Evolutionary conservation across 2,329 filamentous ascomycete species (phyloP), one percentile per base, ranked within the genome.

Genomic region (Setomelanomma holmii): DNA sequence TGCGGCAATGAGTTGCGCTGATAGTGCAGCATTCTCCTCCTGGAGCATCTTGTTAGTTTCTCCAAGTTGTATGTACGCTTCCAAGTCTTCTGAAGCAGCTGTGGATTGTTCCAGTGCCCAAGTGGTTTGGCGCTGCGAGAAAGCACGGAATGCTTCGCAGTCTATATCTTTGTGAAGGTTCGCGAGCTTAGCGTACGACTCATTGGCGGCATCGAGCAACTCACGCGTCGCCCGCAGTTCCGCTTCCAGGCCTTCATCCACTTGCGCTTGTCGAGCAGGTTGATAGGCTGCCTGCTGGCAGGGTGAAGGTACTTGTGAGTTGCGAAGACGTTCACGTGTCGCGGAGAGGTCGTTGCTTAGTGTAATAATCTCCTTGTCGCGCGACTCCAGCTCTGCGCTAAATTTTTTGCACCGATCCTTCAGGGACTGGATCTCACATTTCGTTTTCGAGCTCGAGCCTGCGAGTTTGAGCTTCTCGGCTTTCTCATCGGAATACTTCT

Each of bases 51-150:
- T 16, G 21, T 45, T 47, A n/a, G 33, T 34, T 8, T 20, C 30
- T 7, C 19, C 33, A 20, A 54, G 11, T 8, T 50, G 46, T 6
- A 16, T 39, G 4, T 47, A 16, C 10, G 27, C 51, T 16, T 47
- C 35, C 3, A 24, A 16, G 35, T 51, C 45, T 6, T 19, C 21
- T n/a, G 20, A 6, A 24, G 38, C 21, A 21, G 34, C 34, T 3
- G 8, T 3, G n/a, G 10, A 7, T n/a, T 16, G 11, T 14, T 36
- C 14, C 16, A 16, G 7, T n/a, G 34, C 34, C 11, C 16, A 10
- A 8, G 14, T 17, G 34, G 16, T 7, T 16, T 17, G 34, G 14
- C 27, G 27, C 14, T 30, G 27, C 27, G 27, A 8, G 5, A 30
- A 30, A 6, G 3, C 27, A 3, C 14, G 10, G 27, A 30, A 30